A percentile compares a stretch with the other conserved stretches of the same genome.
phyloP scores from a whole-genome alignment of 2,329 filamentous ascomycete genomes.

The Alternaria dauci region DNA sequence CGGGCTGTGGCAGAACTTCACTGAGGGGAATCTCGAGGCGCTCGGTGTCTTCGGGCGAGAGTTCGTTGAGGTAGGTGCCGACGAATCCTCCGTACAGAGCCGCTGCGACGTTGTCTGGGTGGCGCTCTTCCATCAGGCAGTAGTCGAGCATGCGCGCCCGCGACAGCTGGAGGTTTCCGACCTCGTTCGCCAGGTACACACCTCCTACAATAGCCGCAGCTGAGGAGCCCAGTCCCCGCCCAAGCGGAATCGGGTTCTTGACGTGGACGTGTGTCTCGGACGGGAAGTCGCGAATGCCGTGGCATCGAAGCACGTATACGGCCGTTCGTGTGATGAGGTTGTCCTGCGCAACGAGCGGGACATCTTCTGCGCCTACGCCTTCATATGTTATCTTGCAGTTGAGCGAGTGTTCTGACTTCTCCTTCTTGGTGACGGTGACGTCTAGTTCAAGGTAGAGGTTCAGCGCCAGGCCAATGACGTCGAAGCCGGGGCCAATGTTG shows the following conservation, averaged over 20 bases:
- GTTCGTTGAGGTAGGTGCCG: conserved; percentile 92
- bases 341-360: conserved; percentile 81
- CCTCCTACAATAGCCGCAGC: conserved; percentile 95
- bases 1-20: conserved; percentile 89
- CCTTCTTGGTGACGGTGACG: conserved; percentile 71
- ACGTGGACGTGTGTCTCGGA: conserved; percentile 87
- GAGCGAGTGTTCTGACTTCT: conserved; percentile 67
- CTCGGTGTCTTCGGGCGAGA: conserved; percentile 86
- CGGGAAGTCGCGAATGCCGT: conserved; percentile 85
- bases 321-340: conserved; percentile 96
- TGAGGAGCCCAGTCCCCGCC: conserved; percentile 91
- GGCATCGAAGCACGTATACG: conserved; percentile 92
- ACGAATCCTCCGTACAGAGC: conserved; percentile 96
- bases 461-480: conserved; percentile 94
- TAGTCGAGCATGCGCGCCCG: conserved; percentile 91
- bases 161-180: conserved; percentile 78
- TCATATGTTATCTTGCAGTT: conserved; percentile 94
- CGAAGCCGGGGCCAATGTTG: conserved; percentile 96
- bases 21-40: conserved; percentile 92
- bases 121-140: conserved; percentile 88
- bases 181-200: conserved; percentile 90
- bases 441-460: conserved; percentile 92
- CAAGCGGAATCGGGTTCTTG: conserved; percentile 92
- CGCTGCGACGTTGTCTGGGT: conserved; percentile 73
- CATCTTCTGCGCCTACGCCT: conserved; percentile 78